Base-by-base conservation (phyloP, 2,329 filamentous ascomycete species). In the Cryoendolithus antarcticus region DNA sequence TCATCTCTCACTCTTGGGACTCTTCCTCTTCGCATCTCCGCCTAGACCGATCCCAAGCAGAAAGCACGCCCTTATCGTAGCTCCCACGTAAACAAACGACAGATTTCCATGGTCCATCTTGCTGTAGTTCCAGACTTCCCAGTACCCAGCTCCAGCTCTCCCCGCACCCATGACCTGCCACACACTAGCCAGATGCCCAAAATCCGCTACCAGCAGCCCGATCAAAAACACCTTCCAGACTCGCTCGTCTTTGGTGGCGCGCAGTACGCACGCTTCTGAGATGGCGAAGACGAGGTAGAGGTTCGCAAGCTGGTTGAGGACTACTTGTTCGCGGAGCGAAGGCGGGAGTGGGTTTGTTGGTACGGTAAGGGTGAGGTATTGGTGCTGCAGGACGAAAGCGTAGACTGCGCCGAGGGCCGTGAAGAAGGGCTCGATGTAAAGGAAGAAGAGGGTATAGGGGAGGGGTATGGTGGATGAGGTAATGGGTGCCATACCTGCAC, bases 201-300 rank as follows among this genome's bases (percentile, higher is more conserved):
- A 57, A 58, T 89, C 83, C n/a, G 80, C 83, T 10, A 88, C 57
- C 27, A 88, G 67, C 42, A 88, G 63, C 30, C 72, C 77, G 33
- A 80, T 62, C 4, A 88, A 64, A 19, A 88, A 66, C 1, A 73
- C 67, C 47, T 65, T 69, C 83, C 83, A 89, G 42, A 89, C 82
- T 15, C 67, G 66, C 28, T 78, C 54, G 62, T 86, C 77, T 36
- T 65, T 63, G 4, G 82, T 84, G 9, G 73, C 69, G 32, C 84
- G 77, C 47, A 89, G 69, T 9, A 89, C 77, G 15, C 86, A 62
- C 2, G 80, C 81, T 62, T 91, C 82, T 62, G 82, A 85, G 52
- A 89, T 61, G 40, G 80, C 75, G 59, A 88, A 84, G 42, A 83
- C 72, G 30, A 88, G 60, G 62, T 88, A 89, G 46, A 88, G 66